Conservation (phyloP, 306 rosid genomes). For the Glycine soja region DNA sequence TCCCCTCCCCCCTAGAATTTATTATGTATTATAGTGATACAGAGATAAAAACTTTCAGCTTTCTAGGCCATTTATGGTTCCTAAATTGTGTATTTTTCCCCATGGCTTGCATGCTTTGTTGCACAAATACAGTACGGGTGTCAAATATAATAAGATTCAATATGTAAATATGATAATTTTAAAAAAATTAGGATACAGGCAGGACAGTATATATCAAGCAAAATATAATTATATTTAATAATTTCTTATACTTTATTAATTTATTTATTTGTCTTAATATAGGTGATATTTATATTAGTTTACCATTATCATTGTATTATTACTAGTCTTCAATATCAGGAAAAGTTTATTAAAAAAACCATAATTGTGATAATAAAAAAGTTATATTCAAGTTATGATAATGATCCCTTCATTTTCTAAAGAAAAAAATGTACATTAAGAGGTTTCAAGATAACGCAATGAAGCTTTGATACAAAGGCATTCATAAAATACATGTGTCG, state of each 20-base stretch:
- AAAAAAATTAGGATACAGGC: background rate
- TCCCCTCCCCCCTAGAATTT: background rate
- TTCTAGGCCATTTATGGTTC: background rate
- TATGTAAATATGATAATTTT: background rate
- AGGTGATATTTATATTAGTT: background rate
- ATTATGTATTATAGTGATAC: background rate
- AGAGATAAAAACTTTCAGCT: background rate
- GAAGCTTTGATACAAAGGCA: too few species aligned
- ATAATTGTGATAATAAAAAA: too few species aligned
- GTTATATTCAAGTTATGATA: too few species aligned
- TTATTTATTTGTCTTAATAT: background rate
- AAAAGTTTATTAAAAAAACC: too few species aligned
- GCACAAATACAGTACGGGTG: background rate
- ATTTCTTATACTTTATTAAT: background rate
- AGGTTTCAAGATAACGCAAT: too few species aligned
- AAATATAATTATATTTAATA: background rate
- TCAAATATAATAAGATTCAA: background rate
- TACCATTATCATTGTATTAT: too few species aligned
- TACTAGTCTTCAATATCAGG: too few species aligned
- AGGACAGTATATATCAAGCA: background rate
- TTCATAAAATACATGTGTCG: too few species aligned
- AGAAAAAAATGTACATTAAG: too few species aligned
- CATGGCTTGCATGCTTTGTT: background rate
- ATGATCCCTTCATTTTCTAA: too few species aligned
- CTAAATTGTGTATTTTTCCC: background rate